Conservation (phyloP, 306 rosid genomes). For the Abrus precatorius region DNA sequence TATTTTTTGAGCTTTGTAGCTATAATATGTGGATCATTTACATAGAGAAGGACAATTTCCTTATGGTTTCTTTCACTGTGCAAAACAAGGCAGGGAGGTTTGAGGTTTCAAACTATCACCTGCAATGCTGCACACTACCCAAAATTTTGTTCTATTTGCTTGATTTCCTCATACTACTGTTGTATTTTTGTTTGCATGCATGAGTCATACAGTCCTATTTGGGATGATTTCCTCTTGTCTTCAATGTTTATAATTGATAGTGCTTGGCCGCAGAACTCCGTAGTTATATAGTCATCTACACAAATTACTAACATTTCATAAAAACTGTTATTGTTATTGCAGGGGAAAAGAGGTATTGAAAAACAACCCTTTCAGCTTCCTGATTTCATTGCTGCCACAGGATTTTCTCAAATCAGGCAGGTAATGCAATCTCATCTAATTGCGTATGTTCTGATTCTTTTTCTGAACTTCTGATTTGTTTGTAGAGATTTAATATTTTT, state of each 20-base stretch:
- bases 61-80: conserved; percentile 4
- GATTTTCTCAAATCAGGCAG: conserved; percentile 96
- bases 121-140: not conserved
- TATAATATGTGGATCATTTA: conserved; percentile 28
- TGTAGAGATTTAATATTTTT: not conserved
- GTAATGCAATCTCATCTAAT: conserved; percentile 51
- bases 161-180: conserved; percentile 20
- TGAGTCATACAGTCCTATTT: too few species aligned
- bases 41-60: conserved; percentile 21
- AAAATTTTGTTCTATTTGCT: not conserved
- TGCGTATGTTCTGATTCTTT: conserved; percentile 18
- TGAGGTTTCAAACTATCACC: too few species aligned
- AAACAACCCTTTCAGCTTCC: conserved; percentile 97
- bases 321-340: conserved; percentile 51
- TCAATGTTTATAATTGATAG: conserved; percentile 41
- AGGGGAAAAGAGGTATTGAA: conserved; percentile 98
- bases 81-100: not conserved
- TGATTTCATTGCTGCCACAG: conserved; percentile 95
- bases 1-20: not conserved
- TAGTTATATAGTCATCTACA: not conserved
- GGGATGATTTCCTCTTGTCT: conserved; percentile 62
- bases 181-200: not conserved
- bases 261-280: conserved; percentile 31
- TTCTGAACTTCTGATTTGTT: not conserved
- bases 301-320: conserved; percentile 61